Percentiles rank a stretch among this genome's conserved stretches.
Conservation (phyloP, 306 rosid species). For the Elaeagnus macrophylla region DNA sequence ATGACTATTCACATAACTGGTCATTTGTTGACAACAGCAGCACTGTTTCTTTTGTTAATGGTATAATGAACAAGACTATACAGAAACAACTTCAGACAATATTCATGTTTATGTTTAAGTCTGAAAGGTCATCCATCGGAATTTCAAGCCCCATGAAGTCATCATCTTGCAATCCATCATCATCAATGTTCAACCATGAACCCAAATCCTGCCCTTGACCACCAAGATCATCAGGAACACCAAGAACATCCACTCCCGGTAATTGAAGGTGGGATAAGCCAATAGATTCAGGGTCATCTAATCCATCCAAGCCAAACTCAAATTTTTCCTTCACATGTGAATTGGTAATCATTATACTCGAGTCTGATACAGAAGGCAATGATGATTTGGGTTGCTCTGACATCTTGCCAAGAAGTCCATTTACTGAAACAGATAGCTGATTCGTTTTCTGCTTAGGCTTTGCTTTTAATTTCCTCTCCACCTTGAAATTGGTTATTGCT, state of each 20-base stretch:
- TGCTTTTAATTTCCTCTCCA: constrained; percentile 86
- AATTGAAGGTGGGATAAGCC: constrained; percentile 81
- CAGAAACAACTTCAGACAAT: constrained; percentile 85
- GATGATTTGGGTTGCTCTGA: constrained; percentile 70
- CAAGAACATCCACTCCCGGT: constrained; percentile 88
- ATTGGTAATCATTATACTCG: constrained; percentile 41
- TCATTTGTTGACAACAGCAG: constrained; percentile 59
- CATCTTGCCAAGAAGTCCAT: constrained; percentile 77
- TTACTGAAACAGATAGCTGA: constrained; percentile 89
- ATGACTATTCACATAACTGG: constrained; percentile 59
- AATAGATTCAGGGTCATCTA: constrained; percentile 69
- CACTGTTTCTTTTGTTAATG: constrained; percentile 78
- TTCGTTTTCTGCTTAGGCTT: constrained; percentile 93
- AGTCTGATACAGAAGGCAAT: constrained; percentile 54
- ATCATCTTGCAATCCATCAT: constrained; percentile 77
- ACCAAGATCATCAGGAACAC: constrained; percentile 69
- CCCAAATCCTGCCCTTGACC: constrained; percentile 89
- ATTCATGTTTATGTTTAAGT: constrained; percentile 86
- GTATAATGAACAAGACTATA: constrained; percentile 96
- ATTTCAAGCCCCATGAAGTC: constrained; percentile 99
- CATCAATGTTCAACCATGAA: constrained; percentile 91
- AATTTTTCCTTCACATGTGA: constrained; percentile 54
- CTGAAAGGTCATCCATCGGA: constrained; percentile 99
- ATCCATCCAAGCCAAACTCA: constrained; percentile 47
- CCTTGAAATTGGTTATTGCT: constrained; percentile 61